Evolutionary conservation across 179 eudicot species (phyloP).

Genomic region (Amaranthus tricolor): DNA sequence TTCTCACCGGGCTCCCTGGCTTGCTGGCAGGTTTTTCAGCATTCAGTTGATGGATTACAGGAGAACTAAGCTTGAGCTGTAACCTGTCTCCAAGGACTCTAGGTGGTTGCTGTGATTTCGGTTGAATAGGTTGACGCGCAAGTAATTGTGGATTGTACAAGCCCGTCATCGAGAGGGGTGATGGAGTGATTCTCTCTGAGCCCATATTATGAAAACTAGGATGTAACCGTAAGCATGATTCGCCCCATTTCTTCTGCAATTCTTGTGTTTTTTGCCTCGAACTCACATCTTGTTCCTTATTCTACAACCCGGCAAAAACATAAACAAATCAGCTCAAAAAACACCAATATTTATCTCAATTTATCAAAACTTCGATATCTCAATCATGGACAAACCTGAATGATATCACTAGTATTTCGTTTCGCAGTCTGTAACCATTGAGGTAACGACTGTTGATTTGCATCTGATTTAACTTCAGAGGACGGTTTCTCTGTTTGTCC

Average conservation of each 20-base stretch:
- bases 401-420: slow-evolving; percentile 26
- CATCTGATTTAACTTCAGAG: slow-evolving; percentile 38
- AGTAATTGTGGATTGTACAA: slow-evolving; percentile 57
- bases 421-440: slow-evolving; percentile 85
- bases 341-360: background rate
- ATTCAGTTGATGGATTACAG: slow-evolving; percentile 19
- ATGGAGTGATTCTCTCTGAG: slow-evolving; percentile 40
- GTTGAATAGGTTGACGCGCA: slow-evolving; percentile 47
- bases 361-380: background rate
- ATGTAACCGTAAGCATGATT: slow-evolving; percentile 68
- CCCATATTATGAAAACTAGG: slow-evolving; percentile 50
- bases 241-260: slow-evolving; percentile 85
- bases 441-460: slow-evolving; percentile 48
- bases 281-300: slow-evolving; percentile 50
- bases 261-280: slow-evolving; percentile 60
- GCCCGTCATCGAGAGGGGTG: slow-evolving; percentile 50
- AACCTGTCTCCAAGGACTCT: slow-evolving; percentile 43
- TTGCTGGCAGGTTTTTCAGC: slow-evolving; percentile 27
- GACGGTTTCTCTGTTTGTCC: slow-evolving; percentile 47
- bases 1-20: slow-evolving; percentile 68
- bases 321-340: slow-evolving; percentile 6
- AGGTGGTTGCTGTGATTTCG: slow-evolving; percentile 40
- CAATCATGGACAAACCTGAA: slow-evolving; percentile 37
- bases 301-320: slow-evolving; percentile 32
- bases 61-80: slow-evolving; percentile 43